Evolutionary conservation across 2,329 filamentous ascomycete genomes (phyloP).

Genomic region (Sporothrix dimorphospora): DNA sequence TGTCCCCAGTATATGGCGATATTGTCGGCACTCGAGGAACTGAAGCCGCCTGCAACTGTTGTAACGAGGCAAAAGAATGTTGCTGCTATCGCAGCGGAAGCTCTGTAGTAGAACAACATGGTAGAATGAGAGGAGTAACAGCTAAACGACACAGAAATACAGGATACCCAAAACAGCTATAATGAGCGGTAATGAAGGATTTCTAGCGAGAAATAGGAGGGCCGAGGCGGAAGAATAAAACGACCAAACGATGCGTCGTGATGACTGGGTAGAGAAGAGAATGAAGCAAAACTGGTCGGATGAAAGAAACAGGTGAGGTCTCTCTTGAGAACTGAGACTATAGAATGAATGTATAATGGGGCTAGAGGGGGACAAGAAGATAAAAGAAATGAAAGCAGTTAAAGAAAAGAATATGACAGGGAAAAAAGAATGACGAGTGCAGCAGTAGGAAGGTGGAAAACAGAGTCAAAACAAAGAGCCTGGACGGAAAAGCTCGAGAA

Average conservation of each 20-base stretch:
- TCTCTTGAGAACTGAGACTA: too few species aligned
- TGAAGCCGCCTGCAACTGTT: slow-evolving; percentile 47
- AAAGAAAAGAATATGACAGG: neutral
- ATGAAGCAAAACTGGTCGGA: neutral
- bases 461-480: neutral
- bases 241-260: neutral
- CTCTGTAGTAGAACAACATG: neutral
- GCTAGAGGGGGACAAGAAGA: neutral
- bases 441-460: neutral
- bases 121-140: neutral
- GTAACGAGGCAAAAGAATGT: slow-evolving; percentile 29
- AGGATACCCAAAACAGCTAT: neutral
- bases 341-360: neutral
- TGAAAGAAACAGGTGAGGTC: neutral
- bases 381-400: too few species aligned
- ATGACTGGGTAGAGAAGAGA: neutral
- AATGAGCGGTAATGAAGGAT: neutral
- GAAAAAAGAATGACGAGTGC: neutral
- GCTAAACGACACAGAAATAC: neutral
- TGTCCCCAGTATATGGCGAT: slow-evolving; percentile 73
- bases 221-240: neutral
- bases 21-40: slow-evolving; percentile 53
- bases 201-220: neutral
- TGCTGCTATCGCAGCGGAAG: slow-evolving; percentile 25
- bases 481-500: neutral